Conservation (phyloP, 352 stramenopile species). For the Sclerospora graminicola region DNA sequence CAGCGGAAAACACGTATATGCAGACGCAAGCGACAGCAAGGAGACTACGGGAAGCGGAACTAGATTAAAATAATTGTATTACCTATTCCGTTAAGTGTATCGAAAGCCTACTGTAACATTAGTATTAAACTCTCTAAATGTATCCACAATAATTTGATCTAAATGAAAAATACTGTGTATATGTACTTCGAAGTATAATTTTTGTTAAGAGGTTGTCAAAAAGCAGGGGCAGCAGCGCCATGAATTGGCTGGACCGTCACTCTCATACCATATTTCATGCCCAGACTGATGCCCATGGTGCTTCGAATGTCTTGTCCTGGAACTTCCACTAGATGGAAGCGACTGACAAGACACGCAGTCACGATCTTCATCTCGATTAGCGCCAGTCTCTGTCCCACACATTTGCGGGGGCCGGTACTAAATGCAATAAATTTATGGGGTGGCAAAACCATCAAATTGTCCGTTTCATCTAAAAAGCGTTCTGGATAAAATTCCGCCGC, state of each 20-base stretch:
- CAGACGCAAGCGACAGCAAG: conserved; percentile 10
- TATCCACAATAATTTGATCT: no score
- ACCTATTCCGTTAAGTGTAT: no score
- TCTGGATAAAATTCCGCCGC: conserved; percentile 31
- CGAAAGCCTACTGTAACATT: no score
- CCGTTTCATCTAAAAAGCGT: conserved; percentile 26
- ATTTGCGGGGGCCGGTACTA: conserved; percentile 25
- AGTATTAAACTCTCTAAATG: no score
- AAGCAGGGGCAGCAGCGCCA: no score
- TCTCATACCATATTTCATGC: conserved; percentile 34
- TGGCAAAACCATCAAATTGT: conserved; percentile 19
- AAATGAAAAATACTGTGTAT: no score
- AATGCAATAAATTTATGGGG: conserved; percentile 29
- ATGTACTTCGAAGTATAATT: no score
- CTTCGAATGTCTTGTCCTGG: conserved; percentile 29
- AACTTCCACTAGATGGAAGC: conserved; percentile 37
- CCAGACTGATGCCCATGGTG: conserved; percentile 35
- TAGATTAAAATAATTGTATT: conserved; percentile 11
- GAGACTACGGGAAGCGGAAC: conserved; percentile 6
- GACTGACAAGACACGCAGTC: conserved; percentile 31
- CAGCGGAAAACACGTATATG: conserved; percentile 10
- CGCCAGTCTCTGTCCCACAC: conserved; percentile 35
- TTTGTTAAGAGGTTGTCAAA: no score
- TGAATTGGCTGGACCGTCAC: conserved; percentile 17
- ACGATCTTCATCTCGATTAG: conserved; percentile 76